A percentile compares a stretch with the other conserved stretches of the same genome.
Evolutionary conservation across 2,329 filamentous ascomycete species (phyloP).

Genomic region (Myriosclerotinia duriaeana): DNA sequence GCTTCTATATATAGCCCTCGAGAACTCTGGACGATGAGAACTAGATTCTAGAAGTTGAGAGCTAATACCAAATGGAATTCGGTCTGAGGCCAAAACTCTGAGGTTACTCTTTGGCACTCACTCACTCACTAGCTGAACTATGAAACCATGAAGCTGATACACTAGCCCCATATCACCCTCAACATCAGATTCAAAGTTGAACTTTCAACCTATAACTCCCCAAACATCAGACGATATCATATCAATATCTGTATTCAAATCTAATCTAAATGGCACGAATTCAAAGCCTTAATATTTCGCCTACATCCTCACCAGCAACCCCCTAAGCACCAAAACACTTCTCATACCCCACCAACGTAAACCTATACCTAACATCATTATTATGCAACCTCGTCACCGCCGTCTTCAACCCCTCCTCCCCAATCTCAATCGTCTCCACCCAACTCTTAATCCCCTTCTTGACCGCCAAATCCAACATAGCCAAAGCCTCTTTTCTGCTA

Average conservation of each 20-base stretch:
- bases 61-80: no score
- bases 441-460: constrained; percentile 69
- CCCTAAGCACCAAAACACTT: constrained; percentile 55
- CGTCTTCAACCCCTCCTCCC: constrained; percentile 65
- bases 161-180: no score
- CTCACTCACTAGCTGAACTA: no score
- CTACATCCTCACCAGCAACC: background rate
- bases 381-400: constrained; percentile 68
- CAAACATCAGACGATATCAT: background rate
- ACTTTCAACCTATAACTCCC: background rate
- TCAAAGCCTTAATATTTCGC: background rate
- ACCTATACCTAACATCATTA: constrained; percentile 71
- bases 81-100: no score
- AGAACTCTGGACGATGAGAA: no score
- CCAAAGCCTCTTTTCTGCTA: constrained; percentile 66
- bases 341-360: constrained; percentile 68
- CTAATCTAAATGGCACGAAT: background rate
- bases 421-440: constrained; percentile 73
- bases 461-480: constrained; percentile 70
- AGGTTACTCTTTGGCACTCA: no score
- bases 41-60: no score
- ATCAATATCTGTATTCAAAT: background rate
- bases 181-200: background rate
- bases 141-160: no score
- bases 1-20: no score